These are phyloP conservation scores for Rhodomyrtus tomentosa DNA, from an alignment of 345 rosid species.

Conservation along the genomic window DNA sequence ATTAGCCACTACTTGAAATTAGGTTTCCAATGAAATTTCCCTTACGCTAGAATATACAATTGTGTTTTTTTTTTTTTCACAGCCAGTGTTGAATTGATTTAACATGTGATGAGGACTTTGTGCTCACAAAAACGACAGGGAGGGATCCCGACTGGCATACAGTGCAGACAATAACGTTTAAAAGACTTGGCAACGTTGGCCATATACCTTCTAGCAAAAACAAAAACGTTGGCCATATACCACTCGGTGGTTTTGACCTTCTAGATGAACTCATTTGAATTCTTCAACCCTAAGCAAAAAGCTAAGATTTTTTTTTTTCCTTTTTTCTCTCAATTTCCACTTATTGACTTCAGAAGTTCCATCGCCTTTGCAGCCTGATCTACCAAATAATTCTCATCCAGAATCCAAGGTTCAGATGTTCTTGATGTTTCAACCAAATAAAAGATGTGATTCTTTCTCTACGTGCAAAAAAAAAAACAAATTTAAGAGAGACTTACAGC, in stretches of 20 bases:
- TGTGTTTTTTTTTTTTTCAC: not conserved
- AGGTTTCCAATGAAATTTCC: not conserved
- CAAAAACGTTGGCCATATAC: not conserved
- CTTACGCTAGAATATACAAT: not conserved
- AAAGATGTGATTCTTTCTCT: not conserved
- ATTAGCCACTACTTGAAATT: not conserved
- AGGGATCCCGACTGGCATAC: not conserved
- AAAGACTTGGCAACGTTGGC: not conserved
- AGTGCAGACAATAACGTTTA: not conserved
- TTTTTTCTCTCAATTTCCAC: not conserved
- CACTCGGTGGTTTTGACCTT: not conserved
- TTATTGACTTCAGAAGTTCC: not conserved
- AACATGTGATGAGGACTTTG: not conserved
- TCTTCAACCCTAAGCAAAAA: not conserved
- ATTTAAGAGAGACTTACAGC: constrained; percentile 48
- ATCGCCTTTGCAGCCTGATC: not conserved
- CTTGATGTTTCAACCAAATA: not conserved
- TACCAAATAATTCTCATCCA: not conserved
- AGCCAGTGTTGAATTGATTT: not conserved
- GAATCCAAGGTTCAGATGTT: not conserved
- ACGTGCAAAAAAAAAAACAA: not conserved
- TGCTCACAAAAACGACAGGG: not conserved
- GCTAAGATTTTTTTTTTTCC: not conserved
- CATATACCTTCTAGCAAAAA: too few relatives aligned
- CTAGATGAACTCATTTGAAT: not conserved